Evolutionary conservation across 192 early-diverging fungal genomes (phyloP), one percentile per base, ranked within the genome.

Genomic region (Coemansia sp.): DNA sequence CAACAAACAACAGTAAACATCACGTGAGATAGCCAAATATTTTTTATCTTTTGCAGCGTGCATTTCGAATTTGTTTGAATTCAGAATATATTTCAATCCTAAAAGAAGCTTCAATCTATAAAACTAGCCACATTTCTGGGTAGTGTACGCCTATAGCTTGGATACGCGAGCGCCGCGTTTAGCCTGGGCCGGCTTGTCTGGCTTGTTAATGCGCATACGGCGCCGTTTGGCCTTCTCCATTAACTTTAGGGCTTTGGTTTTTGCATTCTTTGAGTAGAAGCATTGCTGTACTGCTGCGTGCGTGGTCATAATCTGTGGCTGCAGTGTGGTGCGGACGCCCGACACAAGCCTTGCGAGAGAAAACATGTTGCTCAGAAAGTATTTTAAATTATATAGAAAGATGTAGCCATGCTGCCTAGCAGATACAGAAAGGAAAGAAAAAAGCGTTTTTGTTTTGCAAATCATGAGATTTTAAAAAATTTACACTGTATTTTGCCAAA

Each of bases 141-240:
- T 15, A 15, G 2, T 26, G 56, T 16, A 42, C 5, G 40, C 40
- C 57, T 49, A 81, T 1, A 81, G 70, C 67, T 81, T 81, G 43
- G 78, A 81, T 18, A 75, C 78, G 0, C 78, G 69, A 7, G 42
- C 57, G 23, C 52, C 62, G 70, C 78, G 78, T 60, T 75, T 72
- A 45, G 78, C 78, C 56, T 81, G 78, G 26, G 54, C 78, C 1
- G 78, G 78, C 67, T 62, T 45, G 37, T 75, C 73, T 23, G 78
- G 63, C 69, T 81, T 81, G 73, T 60, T 75, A 39, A 72, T 38
- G 57, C 78, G 72, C 78, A 65, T 69, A 43, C 78, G 78, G n/a
- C 78, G 78, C 48, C 70, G 73, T 64, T 81, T 81, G 60, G 66
- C 57, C 73, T 81, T 81, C 47, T 81, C 78, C 38, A 70, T 73